phyloP scores from a whole-genome alignment of 805 yeast species.

The Wickerhamomyces rabaulensis region DNA sequence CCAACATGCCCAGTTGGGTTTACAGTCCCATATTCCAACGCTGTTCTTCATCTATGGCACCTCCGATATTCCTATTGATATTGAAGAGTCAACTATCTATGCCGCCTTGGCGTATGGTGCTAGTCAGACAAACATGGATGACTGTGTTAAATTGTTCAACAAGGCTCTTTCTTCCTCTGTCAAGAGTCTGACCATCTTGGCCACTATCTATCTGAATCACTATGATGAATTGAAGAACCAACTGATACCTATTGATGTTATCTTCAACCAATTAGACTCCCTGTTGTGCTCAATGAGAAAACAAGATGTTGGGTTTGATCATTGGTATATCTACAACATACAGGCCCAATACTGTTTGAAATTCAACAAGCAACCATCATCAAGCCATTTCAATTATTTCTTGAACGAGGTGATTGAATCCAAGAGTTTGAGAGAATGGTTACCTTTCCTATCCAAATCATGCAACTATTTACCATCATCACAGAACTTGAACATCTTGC shows the following conservation, averaged over 20 bases:
- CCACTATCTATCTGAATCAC: slow-evolving; percentile 7
- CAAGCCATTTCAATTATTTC: slow-evolving; percentile 25
- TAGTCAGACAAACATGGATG: slow-evolving; percentile 4
- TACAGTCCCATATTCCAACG: slow-evolving; percentile 7
- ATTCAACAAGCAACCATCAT: slow-evolving; percentile 37
- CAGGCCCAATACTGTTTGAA: slow-evolving; percentile 38
- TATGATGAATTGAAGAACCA: slow-evolving; percentile 3
- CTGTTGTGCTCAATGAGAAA: not conserved
- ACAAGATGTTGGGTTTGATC: slow-evolving; percentile 15
- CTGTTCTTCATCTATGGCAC: slow-evolving; percentile 11
- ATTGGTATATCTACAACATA: slow-evolving; percentile 45
- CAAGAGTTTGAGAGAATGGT: slow-evolving; percentile 3
- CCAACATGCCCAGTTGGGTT: not conserved
- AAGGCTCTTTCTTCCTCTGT: slow-evolving; percentile 1
- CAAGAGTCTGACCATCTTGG: slow-evolving; percentile 7
- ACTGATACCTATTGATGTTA: slow-evolving; percentile 10
- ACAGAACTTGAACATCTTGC: not conserved
- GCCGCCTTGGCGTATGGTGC: slow-evolving; percentile 9
- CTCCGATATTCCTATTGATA: slow-evolving; percentile 6
- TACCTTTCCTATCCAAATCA: slow-evolving; percentile 9
- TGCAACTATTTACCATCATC: slow-evolving; percentile 3
- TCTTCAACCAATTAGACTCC: slow-evolving; percentile 8
- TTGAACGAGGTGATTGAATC: slow-evolving; percentile 6
- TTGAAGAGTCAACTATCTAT: slow-evolving; percentile 2
- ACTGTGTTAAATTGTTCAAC: slow-evolving; percentile 8